Evolutionary conservation across 1,284 basidiomycete genomes (phyloP), one percentile per base, ranked within the genome.

Genomic region (Papiliotrema fonsecae): DNA sequence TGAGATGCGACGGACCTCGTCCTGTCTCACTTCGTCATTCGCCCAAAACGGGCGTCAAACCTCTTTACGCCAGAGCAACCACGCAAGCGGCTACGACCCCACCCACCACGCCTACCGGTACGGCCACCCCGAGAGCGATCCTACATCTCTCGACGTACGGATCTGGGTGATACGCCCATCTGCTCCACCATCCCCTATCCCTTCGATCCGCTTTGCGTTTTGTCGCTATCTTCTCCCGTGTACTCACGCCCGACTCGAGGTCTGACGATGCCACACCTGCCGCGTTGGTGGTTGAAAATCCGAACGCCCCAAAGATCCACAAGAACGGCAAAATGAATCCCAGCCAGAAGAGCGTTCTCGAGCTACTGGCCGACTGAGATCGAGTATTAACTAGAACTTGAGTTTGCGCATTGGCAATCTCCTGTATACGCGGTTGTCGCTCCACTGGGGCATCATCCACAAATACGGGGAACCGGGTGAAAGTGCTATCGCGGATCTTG

Each of bases 291-390:
- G n/a, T n/a, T n/a, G n/a, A 28, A 9, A 32, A 27, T 14, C 41
- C 21, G 52, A 52, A 57, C 19, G 46, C 52, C 1, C 45, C 56
- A 22, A 54, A 27, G 39, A 57, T 24, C 56, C 56, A 57, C n/a
- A 49, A 36, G 31, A 51, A 41, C 4, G 56, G 56, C 35, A 54
- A 40, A 27, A 54, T 24, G 41, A 51, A 57, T 4, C 56, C 56
- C 6, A 57, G 37, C 26, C 34, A 54, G 50, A 57, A 57, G 11
- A 55, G 36, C 19, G 28, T 21, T 26, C 38, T 25, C 3, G 45
- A 18, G n/a, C n/a, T n/a, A n/a, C n/a, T n/a, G 6, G 47, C 25
- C 31, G 42, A 35, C 28, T 19, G 25, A 31, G 39, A 44, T 16
- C 40, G 30, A 4, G 34, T 42, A 2, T 25, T 10, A 32, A 44